phyloP scores from a whole-genome alignment of 2,329 filamentous ascomycete genomes.

The Sporothrix curviconia region DNA sequence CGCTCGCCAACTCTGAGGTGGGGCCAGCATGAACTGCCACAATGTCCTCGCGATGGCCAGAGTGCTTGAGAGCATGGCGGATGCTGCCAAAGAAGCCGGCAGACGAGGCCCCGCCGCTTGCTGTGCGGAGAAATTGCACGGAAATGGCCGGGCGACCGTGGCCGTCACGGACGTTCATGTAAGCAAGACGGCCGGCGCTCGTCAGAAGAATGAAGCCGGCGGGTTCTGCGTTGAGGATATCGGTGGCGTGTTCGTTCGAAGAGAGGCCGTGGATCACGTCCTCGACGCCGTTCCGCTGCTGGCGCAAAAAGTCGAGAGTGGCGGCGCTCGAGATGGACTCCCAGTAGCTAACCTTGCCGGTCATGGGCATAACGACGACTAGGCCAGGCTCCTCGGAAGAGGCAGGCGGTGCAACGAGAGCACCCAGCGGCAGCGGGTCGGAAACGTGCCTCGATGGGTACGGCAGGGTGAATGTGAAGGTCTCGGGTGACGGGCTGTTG shows the following conservation, averaged over 20 bases:
- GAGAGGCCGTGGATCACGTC: conserved; percentile 66
- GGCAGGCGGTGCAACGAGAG: conserved; percentile 72
- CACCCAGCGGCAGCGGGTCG: conserved; percentile 73
- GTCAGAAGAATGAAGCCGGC: conserved; percentile 82
- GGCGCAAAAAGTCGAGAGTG: conserved; percentile 73
- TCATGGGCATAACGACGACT: conserved; percentile 76
- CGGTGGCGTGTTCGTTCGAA: conserved; percentile 68
- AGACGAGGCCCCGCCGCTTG: conserved; percentile 46
- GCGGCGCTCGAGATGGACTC: conserved; percentile 88
- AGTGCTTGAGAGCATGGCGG: conserved; percentile 65
- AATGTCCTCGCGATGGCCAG: conserved; percentile 67
- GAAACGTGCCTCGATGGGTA: conserved; percentile 59
- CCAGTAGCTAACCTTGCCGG: conserved; percentile 86
- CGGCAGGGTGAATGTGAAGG: conserved; percentile 73
- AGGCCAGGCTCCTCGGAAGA: conserved; percentile 77
- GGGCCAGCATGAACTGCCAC: conserved; percentile 68
- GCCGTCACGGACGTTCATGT: conserved; percentile 76
- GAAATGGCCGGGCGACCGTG: conserved; percentile 79
- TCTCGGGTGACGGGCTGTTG: conserved; percentile 62
- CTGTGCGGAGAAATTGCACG: conserved; percentile 67
- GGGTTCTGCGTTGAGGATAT: conserved; percentile 74
- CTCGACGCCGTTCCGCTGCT: conserved; percentile 74
- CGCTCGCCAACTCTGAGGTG: conserved; percentile 72
- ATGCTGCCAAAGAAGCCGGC: conserved; percentile 75
- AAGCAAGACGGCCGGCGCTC: conserved; percentile 78